Base-by-base conservation (phyloP, 2,329 filamentous ascomycete species). In the Coniella vitis region DNA sequence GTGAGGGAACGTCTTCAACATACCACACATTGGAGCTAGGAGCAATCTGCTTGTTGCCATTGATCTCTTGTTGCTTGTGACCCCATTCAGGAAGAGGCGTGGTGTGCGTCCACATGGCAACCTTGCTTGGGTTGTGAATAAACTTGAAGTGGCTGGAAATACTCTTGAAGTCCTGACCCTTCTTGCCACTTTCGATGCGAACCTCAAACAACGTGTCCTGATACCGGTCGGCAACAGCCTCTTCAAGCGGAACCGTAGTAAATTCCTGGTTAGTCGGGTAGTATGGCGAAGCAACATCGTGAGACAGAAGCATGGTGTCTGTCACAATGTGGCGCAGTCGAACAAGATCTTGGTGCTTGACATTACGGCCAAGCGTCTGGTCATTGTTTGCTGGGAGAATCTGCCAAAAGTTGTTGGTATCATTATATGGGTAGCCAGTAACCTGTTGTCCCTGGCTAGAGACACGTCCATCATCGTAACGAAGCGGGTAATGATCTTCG, bases 241-340 rank as follows among this genome's bases (percentile, higher is more conserved):
- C 80, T 36, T 88, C 86, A 2, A 78, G 60, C 12, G 81, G 67
- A 7, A 90, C 84, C 13, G 89, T 90, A 14, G 93, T 97, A 64
- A 98, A 98, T 65, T 98, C 93, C 68, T 98, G 93, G 75, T 98
- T 98, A 53, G 93, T 98, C 4, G 93, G 91, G 67, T 84, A 95
- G 71, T 84, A 95, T 22, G 93, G 93, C 45, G 93, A 98, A 17
- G 93, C 93, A 55, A 98, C 93, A 68, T 98, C 93, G 67, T 98
- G 93, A 3, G 90, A 94, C 48, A 98, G 72, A 20, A 98, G 84
- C 57, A 90, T 75, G 37, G 83, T 87, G 64, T 97, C 82, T 4
- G 93, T 98, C 39, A 84, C 84, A 38, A 95, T 57, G 64, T 98
- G 93, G 57, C 86, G 84, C 48, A 98, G 82, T 60, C 91, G 85